Conservation (phyloP, 2,329 filamentous ascomycete species). For the Aspergillus novoparasiticus region DNA sequence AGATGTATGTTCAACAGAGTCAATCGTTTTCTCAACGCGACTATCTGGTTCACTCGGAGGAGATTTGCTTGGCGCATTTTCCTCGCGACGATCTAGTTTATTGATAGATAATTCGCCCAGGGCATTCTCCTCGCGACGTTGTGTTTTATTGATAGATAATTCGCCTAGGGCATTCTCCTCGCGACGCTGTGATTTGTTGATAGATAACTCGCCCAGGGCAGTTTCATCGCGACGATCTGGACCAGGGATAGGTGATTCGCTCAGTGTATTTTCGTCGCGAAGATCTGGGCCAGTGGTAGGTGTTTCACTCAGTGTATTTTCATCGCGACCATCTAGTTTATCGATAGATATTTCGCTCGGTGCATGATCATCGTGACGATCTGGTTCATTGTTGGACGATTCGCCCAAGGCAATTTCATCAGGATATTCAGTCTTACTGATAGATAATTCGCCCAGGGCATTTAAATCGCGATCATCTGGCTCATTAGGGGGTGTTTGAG, state of each 20-base stretch:
- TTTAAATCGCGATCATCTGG: neutral
- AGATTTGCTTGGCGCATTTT: neutral
- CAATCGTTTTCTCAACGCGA: neutral
- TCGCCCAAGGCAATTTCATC: neutral
- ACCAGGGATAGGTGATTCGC: neutral
- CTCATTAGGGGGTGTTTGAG: neutral
- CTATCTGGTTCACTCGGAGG: neutral
- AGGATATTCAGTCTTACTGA: neutral
- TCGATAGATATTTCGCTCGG: neutral
- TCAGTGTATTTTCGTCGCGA: neutral
- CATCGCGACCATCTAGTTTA: neutral
- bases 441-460: neutral
- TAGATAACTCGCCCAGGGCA: neutral
- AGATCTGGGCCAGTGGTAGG: neutral
- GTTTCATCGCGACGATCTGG: neutral
- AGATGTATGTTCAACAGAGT: neutral
- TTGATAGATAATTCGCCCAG: neutral
- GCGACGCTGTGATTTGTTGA: neutral
- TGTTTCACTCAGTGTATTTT: neutral
- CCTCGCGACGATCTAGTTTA: neutral
- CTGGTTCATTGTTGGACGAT: neutral
- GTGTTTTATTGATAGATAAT: neutral
- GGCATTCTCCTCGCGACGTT: neutral
- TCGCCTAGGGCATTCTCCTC: neutral
- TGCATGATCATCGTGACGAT: neutral